A percentile compares a stretch with the other conserved stretches of the same genome.
Evolutionary conservation across 768 basidiomycete genomes (phyloP).

Genomic region (Cubamyces sp.): DNA sequence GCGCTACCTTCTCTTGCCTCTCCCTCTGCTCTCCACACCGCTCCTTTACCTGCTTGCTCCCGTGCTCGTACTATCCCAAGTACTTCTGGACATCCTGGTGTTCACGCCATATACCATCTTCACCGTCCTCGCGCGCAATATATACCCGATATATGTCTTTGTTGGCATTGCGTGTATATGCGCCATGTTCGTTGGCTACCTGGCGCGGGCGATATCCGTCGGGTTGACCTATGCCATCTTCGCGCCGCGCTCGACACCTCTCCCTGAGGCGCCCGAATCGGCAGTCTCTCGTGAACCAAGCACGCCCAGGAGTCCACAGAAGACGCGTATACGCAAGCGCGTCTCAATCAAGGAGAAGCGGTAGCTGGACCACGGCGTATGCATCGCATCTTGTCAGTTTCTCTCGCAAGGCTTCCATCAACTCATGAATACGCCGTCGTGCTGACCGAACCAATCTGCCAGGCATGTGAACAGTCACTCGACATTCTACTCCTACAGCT

Average conservation of each 20-base stretch:
- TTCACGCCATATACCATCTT: slow-evolving; percentile 47
- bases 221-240: slow-evolving; percentile 22
- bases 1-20: slow-evolving; percentile 8
- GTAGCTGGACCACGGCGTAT: neutral
- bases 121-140: slow-evolving; percentile 13
- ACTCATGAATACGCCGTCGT: too few relatives aligned
- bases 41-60: slow-evolving; percentile 52
- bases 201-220: slow-evolving; percentile 21
- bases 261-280: neutral
- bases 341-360: slow-evolving; percentile 24
- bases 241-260: slow-evolving; percentile 2
- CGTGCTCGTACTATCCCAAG: slow-evolving; percentile 44
- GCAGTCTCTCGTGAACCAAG: neutral
- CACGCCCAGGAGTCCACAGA: neutral
- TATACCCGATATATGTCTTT: slow-evolving; percentile 36
- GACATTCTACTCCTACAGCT: too few relatives aligned
- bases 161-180: slow-evolving; percentile 27
- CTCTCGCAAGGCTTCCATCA: neutral
- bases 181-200: slow-evolving; percentile 24
- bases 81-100: slow-evolving; percentile 47
- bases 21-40: slow-evolving; percentile 31
- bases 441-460: too few relatives aligned
- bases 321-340: slow-evolving; percentile 18
- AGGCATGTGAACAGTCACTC: too few relatives aligned
- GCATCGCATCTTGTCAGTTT: too few relatives aligned